A percentile compares a stretch with the other conserved stretches of the same genome.
Conservation (phyloP, 305 asterid species). For the Coffea humblotiana region DNA sequence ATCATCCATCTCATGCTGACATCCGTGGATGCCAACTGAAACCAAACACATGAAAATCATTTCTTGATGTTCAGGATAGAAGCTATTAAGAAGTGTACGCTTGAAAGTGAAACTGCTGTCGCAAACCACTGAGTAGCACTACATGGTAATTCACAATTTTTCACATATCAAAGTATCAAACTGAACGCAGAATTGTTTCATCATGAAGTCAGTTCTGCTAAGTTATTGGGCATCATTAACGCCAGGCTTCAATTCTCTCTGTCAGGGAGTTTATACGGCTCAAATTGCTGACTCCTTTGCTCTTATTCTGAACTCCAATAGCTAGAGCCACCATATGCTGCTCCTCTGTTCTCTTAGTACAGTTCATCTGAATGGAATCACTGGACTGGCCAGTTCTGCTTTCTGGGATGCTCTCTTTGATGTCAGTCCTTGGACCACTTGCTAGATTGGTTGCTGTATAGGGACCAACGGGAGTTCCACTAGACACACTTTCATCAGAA, state of each 20-base stretch:
- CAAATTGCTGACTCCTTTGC: slow-evolving; percentile 70
- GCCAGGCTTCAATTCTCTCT: slow-evolving; percentile 82
- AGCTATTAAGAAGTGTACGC: slow-evolving; percentile 25
- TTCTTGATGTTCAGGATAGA: slow-evolving; percentile 20
- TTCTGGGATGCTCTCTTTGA: slow-evolving; percentile 29
- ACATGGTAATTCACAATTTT: slow-evolving; percentile 31
- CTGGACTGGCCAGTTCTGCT: slow-evolving; percentile 42
- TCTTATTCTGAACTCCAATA: slow-evolving; percentile 37
- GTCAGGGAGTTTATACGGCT: slow-evolving; percentile 72
- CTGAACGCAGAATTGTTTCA: slow-evolving; percentile 17
- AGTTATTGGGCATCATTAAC: slow-evolving; percentile 34
- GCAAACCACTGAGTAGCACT: slow-evolving; percentile 28
- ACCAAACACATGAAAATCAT: slow-evolving; percentile 12
- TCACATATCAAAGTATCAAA: slow-evolving; percentile 21
- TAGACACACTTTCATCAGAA: slow-evolving; percentile 51
- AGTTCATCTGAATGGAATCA: slow-evolving; percentile 29
- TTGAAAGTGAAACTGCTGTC: slow-evolving; percentile 21
- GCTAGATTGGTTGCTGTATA: slow-evolving; percentile 17
- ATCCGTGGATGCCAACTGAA: slow-evolving; percentile 12
- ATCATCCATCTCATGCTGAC: slow-evolving; percentile 2
- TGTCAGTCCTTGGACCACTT: slow-evolving; percentile 19
- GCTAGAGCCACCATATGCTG: slow-evolving; percentile 33
- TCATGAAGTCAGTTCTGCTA: slow-evolving; percentile 8
- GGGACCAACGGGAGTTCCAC: slow-evolving; percentile 43
- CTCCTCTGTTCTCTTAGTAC: slow-evolving; percentile 30